phyloP scores from a whole-genome alignment of 345 rosid genomes.

The Populus alba region DNA sequence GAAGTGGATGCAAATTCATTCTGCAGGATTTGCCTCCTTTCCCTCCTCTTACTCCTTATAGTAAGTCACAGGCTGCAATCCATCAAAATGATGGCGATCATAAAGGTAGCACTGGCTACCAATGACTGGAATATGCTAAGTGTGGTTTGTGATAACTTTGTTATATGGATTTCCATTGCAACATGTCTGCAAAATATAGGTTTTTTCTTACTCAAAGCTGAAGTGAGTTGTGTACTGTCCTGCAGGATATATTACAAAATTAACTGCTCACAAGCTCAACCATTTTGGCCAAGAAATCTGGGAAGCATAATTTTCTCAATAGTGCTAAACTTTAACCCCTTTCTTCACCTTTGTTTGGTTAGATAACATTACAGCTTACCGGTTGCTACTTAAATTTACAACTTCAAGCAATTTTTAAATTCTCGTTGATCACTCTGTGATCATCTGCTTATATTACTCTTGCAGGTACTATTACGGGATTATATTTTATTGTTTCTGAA shows the following conservation, averaged over 20 bases:
- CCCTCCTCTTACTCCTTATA: slow-evolving; percentile 29
- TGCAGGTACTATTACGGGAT: neutral
- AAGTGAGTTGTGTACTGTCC: neutral
- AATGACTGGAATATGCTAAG: neutral
- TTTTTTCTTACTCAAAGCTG: neutral
- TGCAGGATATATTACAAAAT: neutral
- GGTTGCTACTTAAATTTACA: neutral
- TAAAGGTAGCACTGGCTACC: neutral
- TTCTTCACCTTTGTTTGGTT: neutral
- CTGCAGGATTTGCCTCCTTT: slow-evolving; percentile 25
- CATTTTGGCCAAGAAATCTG: neutral
- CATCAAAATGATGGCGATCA: slow-evolving; percentile 11
- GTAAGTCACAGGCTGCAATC: slow-evolving; percentile 19
- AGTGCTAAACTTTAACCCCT: neutral
- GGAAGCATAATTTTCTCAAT: slow-evolving; percentile 1
- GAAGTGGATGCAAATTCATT: slow-evolving; percentile 22
- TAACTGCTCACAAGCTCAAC: neutral
- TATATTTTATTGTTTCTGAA: too few species aligned
- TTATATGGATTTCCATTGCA: neutral
- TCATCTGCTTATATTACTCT: neutral
- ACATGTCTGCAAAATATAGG: neutral
- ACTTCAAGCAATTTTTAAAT: neutral
- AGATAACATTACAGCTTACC: neutral
- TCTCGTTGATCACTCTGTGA: neutral
- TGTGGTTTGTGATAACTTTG: neutral